phyloP scores from a whole-genome alignment of 2,329 filamentous ascomycete species.

The Alternaria alternata region DNA sequence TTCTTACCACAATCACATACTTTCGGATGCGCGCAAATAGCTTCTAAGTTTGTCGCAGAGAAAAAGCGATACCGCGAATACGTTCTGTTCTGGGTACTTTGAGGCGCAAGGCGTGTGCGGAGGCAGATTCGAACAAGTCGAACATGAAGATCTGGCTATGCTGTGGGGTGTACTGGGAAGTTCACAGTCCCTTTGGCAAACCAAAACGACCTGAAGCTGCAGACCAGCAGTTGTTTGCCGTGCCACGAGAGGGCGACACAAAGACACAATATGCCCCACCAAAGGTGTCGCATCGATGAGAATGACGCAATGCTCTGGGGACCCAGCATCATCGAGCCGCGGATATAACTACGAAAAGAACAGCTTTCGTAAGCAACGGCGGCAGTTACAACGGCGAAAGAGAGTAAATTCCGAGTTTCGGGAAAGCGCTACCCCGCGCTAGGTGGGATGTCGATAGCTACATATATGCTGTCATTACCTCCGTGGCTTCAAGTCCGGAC shows the following conservation, averaged over 20 bases:
- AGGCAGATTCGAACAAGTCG: not conserved
- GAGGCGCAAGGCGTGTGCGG: not conserved
- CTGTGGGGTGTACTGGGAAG: slow-evolving; percentile 28
- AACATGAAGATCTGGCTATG: slow-evolving; percentile 30
- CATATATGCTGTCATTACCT: slow-evolving; percentile 21
- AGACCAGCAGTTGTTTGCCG: slow-evolving; percentile 25
- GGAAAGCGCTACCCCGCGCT: slow-evolving; percentile 24
- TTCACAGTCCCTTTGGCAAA: slow-evolving; percentile 25
- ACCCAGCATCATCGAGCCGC: slow-evolving; percentile 3
- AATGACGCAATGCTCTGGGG: slow-evolving; percentile 20
- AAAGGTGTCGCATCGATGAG: slow-evolving; percentile 16
- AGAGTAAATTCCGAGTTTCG: slow-evolving; percentile 19
- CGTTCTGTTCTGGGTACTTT: not conserved
- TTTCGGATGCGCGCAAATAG: not conserved
- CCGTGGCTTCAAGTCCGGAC: not conserved
- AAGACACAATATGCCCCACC: slow-evolving; percentile 17
- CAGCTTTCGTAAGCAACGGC: slow-evolving; percentile 18
- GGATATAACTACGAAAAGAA: slow-evolving; percentile 17
- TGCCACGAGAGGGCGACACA: slow-evolving; percentile 12
- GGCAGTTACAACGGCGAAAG: slow-evolving; percentile 16
- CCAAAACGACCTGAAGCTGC: slow-evolving; percentile 17
- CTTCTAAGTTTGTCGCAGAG: not conserved
- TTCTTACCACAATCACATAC: not conserved
- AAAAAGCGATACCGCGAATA: not conserved
- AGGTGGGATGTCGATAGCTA: slow-evolving; percentile 14